phyloP scores from a whole-genome alignment of 2,329 filamentous ascomycete species.

The Knoxdaviesia proteae region DNA sequence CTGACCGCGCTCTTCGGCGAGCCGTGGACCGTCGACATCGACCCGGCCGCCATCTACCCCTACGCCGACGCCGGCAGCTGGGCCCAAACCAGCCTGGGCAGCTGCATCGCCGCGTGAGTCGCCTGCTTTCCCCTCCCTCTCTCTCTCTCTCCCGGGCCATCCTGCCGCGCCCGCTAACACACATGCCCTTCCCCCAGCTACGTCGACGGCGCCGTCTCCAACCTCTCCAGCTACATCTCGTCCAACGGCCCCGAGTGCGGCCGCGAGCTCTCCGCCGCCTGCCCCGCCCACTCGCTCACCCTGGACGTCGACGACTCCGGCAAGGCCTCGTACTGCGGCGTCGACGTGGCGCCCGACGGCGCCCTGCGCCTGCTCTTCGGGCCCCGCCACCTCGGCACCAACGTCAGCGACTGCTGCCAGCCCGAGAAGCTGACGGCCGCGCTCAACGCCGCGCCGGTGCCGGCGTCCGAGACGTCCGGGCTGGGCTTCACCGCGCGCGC shows the following conservation, averaged over 20 bases:
- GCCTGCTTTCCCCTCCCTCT: no score
- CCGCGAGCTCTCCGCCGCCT: slow-evolving; percentile 26
- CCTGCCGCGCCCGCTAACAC: neutral
- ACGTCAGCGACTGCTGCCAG: slow-evolving; percentile 19
- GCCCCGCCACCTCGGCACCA: slow-evolving; percentile 20
- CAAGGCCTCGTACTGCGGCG: slow-evolving; percentile 22
- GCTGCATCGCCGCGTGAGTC: slow-evolving; percentile 20
- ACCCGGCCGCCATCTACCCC: slow-evolving; percentile 23
- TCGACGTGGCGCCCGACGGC: slow-evolving; percentile 18
- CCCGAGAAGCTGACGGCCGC: slow-evolving; percentile 18
- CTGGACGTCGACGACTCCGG: slow-evolving; percentile 23
- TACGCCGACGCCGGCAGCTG: slow-evolving; percentile 21
- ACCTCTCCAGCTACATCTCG: slow-evolving; percentile 17
- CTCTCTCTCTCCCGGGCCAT: neutral
- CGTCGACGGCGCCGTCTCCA: slow-evolving; percentile 17
- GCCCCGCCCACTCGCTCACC: slow-evolving; percentile 19
- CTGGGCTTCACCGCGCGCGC: slow-evolving; percentile 22
- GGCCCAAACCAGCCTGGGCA: slow-evolving; percentile 20
- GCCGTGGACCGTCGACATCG: slow-evolving; percentile 27
- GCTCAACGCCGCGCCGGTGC: slow-evolving; percentile 21
- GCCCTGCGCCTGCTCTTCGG: slow-evolving; percentile 27
- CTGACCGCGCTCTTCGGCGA: slow-evolving; percentile 23
- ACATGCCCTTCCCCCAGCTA: slow-evolving; percentile 16
- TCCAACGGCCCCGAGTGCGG: slow-evolving; percentile 17
- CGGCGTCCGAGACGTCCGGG: slow-evolving; percentile 7